Evolutionary conservation across 129 eudicot species (phyloP), one percentile per base, ranked within the genome.

Genomic region (Lactuca sativa): DNA sequence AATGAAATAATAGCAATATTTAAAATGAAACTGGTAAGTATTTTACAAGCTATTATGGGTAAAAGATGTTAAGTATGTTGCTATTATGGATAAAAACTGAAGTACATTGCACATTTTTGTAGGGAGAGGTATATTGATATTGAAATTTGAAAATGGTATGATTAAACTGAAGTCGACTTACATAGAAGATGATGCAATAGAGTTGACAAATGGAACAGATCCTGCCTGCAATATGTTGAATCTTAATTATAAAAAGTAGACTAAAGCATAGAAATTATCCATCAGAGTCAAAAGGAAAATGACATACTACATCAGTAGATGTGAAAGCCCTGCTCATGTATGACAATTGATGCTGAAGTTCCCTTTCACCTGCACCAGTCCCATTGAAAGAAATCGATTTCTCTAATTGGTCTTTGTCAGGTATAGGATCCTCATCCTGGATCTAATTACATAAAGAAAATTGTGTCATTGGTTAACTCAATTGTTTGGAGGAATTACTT

Each of bases 341-440:
- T 54, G 92, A 77, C 37, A 64, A 56, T 32, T 86, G 93, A 70
- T 72, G 72, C 34, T 70, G 79, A 41, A 78, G 82, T 61, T 71
- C 77, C 37, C 66, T 86, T 72, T 75, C 86, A 59, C 82, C 69
- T 59, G 14, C 63, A 38, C 81, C 86, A 9, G 77, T 68, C 49
- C 60, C 79, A 74, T 81, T 63, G 37, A 61, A 43, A 36, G 80
- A 51, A 54, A 10, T 71, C 49, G 83, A 77, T 64, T 48, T 70
- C 32, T 71, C 80, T 77, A 62, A 80, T 34, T 80, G 84, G 7
- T 85, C 95, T 81, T 83, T 91, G 18, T 89, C 90, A 43, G 71
- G 31, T 58, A 70, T 25, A 59, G 44, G 3, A 37, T 89, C 98
- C 69, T 92, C 98, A 73, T 86, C 95, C 59, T 71, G 96, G 74